Evolutionary conservation across 2,329 filamentous ascomycete species (phyloP), one percentile per base, ranked within the genome.

Genomic region (Drechslerella stenobrocha): DNA sequence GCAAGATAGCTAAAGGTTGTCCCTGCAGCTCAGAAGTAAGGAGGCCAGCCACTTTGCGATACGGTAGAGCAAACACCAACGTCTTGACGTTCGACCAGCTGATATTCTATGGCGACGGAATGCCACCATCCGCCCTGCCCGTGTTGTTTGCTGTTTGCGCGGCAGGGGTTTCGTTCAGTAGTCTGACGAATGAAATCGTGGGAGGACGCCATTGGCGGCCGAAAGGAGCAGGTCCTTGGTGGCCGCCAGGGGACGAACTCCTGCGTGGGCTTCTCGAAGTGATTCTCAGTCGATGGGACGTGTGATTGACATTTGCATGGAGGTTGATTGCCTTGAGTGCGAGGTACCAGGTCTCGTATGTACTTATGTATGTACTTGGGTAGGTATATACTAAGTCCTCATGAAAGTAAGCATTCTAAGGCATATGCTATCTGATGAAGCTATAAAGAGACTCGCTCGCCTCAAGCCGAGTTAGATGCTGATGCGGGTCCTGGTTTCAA

Each of bases 121-220:
- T n/a, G n/a, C n/a, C n/a, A n/a, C n/a, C n/a, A n/a, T n/a, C n/a
- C n/a, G n/a, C n/a, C n/a, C n/a, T 8, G 20, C 44, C 26, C 6
- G 22, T 23, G 44, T 8, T 47, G 44, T 47, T 47, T 59, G 61
- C 47, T 66, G 61, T 66, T 66, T 66, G 61, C 53, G 26, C 48
- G 37, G 50, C 40, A 52, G 53, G 42, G 61, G 61, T 45, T 53
- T 20, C 42, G 34, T 52, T 66, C 52, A 53, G 59, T 40, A 53
- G 34, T 23, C 30, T 52, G 34, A 34, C 59, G 42, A 64, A 64
- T 64, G 45, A 46, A 23, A 28, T 22, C 45, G 44, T 37, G 35
- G 46, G 45, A 57, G 22, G 24, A n/a, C 53, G 61, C 61, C 61
- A 58, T 52, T n/a, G 18, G 45, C 9, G n/a, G 37, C 37, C 15